phyloP scores from a whole-genome alignment of 805 yeast species.

The Tetrapisispora nanseiensis region DNA sequence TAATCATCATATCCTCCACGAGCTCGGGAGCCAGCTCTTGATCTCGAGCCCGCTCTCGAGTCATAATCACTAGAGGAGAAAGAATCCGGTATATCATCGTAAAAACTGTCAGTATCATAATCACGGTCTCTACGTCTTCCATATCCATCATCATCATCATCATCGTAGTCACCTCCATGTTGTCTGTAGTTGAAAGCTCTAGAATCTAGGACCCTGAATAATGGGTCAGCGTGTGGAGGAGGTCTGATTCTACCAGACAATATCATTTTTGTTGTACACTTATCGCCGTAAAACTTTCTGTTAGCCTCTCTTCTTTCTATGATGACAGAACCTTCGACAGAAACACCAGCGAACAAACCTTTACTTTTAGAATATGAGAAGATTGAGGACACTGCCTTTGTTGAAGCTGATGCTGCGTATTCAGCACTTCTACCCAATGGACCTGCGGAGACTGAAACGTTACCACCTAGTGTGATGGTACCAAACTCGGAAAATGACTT shows the following conservation, averaged over 20 bases:
- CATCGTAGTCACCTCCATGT: conserved; percentile 32
- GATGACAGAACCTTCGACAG: conserved; percentile 94
- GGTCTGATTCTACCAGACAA: conserved; percentile 78
- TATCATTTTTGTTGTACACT: conserved; percentile 79
- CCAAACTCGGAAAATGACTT: conserved; percentile 91
- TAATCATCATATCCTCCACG: conserved; percentile 9
- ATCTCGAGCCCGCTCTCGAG: neutral
- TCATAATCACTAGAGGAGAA: conserved; percentile 30
- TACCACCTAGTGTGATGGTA: conserved; percentile 90
- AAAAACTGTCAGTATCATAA: conserved; percentile 64
- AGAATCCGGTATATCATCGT: conserved; percentile 45
- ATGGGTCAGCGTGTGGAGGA: conserved; percentile 80
- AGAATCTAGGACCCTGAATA: conserved; percentile 76
- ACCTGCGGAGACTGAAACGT: conserved; percentile 92
- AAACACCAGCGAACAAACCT: conserved; percentile 95
- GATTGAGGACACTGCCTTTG: conserved; percentile 78
- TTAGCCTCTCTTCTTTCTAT: conserved; percentile 95
- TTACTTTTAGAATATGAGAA: conserved; percentile 93
- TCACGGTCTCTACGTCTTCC: conserved; percentile 31
- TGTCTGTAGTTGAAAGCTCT: conserved; percentile 47
- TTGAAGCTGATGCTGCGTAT: conserved; percentile 90
- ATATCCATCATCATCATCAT: neutral
- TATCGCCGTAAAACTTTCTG: conserved; percentile 83
- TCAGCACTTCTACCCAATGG: conserved; percentile 96
- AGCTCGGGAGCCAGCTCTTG: conserved; percentile 7